A percentile compares a stretch with the other conserved stretches of the same genome.
These are phyloP conservation scores for Fusarium fracticaudum DNA, from an alignment of 2,329 filamentous ascomycete genomes.

Conservation along the genomic window DNA sequence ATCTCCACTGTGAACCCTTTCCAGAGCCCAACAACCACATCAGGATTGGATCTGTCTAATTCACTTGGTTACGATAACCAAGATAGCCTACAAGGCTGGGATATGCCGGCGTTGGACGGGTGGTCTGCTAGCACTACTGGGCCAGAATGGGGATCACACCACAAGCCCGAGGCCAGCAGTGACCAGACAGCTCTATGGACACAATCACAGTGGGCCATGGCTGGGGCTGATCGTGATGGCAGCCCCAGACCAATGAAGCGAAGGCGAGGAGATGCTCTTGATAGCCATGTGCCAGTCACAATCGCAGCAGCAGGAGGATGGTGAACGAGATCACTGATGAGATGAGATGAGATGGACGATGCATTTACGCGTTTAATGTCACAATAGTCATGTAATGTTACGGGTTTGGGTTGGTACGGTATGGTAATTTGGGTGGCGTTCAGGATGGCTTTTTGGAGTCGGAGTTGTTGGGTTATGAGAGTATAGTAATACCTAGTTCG, in stretches of 20 bases:
- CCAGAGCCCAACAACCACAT: constrained; percentile 38
- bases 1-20: constrained; percentile 46
- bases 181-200: constrained; percentile 50
- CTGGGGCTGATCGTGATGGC: constrained; percentile 46
- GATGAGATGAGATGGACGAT: constrained; percentile 10
- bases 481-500: constrained; percentile 28
- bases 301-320: constrained; percentile 44
- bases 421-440: constrained; percentile 21
- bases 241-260: constrained; percentile 52
- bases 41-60: constrained; percentile 46
- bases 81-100: constrained; percentile 50
- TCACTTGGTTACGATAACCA: constrained; percentile 50
- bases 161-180: constrained; percentile 45
- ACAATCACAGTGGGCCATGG: constrained; percentile 47
- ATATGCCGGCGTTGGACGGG: constrained; percentile 49
- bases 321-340: constrained; percentile 33
- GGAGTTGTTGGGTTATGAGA: constrained; percentile 13
- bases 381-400: constrained; percentile 23
- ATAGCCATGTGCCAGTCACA: constrained; percentile 47
- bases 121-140: constrained; percentile 45
- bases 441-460: neutral
- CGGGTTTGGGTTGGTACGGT: neutral
- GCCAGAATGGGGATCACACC: constrained; percentile 47
- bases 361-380: constrained; percentile 32
- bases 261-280: constrained; percentile 47